Evolutionary conservation across 495 filamentous ascomycete species (phyloP), one percentile per base, ranked within the genome.

Genomic region (Hypoxylon crocopeplum): DNA sequence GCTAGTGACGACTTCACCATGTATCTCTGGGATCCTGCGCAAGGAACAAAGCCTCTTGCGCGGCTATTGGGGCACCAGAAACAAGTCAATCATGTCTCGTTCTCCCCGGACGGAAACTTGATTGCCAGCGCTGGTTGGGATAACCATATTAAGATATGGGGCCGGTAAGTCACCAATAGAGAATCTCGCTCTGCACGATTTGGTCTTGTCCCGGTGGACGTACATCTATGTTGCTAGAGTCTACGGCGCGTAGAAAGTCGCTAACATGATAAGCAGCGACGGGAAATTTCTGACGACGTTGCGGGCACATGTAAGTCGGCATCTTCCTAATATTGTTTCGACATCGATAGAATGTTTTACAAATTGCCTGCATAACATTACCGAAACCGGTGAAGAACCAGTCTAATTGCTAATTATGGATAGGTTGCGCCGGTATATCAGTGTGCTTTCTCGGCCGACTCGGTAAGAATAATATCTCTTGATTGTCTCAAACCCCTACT

Each of bases 1-100:
- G 95, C 93, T 1, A 89, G 86, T 66, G 94, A 99, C 65, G 95
- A 99, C 68, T 94, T 91, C 75, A 98, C 94, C 5, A 94, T 98
- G 81, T 97, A 89, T 67, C 83, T 99, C 41, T 99, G 95, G 95
- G 89, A 95, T 25, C 95, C 95, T 0, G 80, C 73, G 46, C 86
- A 88, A 13, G 77, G 80, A 10, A 89, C 76, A 13, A 97, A 97
- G 69, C 92, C 93, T 5, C 73, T 98, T 8, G 86, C 90, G n/a
- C 82, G 94, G 22, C 80, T 99, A 45, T 72, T 92, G 19, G 95
- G 95, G 7, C 95, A 99, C 69, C 92, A 97, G 68, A 98, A 97
- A 70, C 90, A 90, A 65, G 91, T 99, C 52, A 98, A 97, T 74
- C 88, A 97, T 69, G 92, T 97, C 12, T 88, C 87, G 5, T 97